Evolutionary conservation across 2,329 filamentous ascomycete species (phyloP).

Genomic region (Scolecobasidium constrictum): DNA sequence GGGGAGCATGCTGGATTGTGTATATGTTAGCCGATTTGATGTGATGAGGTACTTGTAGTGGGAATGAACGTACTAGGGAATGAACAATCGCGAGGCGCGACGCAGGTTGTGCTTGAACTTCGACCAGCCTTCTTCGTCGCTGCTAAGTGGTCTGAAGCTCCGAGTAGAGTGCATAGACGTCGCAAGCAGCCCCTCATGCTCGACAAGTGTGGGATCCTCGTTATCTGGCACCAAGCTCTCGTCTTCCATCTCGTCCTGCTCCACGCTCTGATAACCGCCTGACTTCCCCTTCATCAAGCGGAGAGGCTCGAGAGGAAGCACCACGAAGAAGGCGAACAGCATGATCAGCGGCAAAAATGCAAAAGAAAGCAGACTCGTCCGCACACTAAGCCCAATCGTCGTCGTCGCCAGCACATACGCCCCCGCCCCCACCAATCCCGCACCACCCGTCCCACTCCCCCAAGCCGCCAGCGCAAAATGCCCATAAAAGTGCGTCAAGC

Average conservation of each 20-base stretch:
- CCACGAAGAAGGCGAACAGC: constrained; percentile 72
- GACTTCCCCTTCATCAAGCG: constrained; percentile 29
- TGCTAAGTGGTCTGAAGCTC: constrained; percentile 14
- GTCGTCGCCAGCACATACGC: constrained; percentile 81
- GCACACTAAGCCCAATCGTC: constrained; percentile 63
- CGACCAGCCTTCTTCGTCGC: constrained; percentile 13
- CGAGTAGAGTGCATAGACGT: constrained; percentile 20
- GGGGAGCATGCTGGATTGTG: constrained; percentile 80
- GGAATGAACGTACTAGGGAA: constrained; percentile 46
- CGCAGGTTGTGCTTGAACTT: constrained; percentile 43
- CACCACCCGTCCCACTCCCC: constrained; percentile 85
- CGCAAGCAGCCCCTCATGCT: constrained; percentile 25
- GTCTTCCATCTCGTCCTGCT: constrained; percentile 19
- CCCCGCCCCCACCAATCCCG: constrained; percentile 76
- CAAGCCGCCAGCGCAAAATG: constrained; percentile 78
- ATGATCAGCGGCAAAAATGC: constrained; percentile 73
- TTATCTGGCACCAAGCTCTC: constrained; percentile 14
- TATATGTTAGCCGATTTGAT: background rate
- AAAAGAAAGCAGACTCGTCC: constrained; percentile 62
- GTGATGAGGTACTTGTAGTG: background rate
- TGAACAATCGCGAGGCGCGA: constrained; percentile 59
- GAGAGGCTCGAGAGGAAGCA: constrained; percentile 62
- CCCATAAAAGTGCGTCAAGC: constrained; percentile 88
- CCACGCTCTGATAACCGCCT: constrained; percentile 30
- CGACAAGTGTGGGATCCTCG: constrained; percentile 12